A percentile compares a stretch with the other conserved stretches of the same genome.
phyloP scores from a whole-genome alignment of 352 stramenopile genomes.

The Phytophthora parvispora region DNA sequence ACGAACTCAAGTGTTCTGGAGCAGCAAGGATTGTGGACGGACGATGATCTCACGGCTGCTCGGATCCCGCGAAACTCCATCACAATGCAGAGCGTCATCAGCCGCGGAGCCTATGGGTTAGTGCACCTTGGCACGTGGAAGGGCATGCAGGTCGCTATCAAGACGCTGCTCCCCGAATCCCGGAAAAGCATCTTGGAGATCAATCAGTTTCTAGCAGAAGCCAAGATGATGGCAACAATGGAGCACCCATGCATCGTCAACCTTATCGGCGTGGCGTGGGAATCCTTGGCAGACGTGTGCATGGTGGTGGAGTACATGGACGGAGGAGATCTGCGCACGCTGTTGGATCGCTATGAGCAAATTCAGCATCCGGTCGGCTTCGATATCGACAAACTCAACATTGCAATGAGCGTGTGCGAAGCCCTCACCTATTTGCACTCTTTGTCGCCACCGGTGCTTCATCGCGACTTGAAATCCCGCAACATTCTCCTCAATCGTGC shows the following conservation, averaged over 20 bases:
- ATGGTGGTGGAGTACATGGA: constrained; percentile 54
- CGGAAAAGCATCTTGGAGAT: constrained; percentile 51
- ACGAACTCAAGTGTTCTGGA: not conserved
- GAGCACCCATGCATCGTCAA: constrained; percentile 45
- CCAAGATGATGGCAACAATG: constrained; percentile 51
- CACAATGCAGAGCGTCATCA: constrained; percentile 25
- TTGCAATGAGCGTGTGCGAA: constrained; percentile 2
- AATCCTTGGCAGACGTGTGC: constrained; percentile 31
- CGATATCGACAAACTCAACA: not conserved
- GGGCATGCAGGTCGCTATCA: constrained; percentile 47
- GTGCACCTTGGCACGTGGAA: constrained; percentile 44
- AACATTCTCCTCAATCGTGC: constrained; percentile 54
- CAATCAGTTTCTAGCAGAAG: constrained; percentile 48
- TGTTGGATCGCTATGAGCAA: constrained; percentile 18
- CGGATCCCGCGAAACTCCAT: constrained; percentile 44
- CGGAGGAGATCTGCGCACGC: constrained; percentile 31
- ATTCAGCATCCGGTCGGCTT: constrained; percentile 2
- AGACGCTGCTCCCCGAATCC: constrained; percentile 42
- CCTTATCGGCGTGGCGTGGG: constrained; percentile 40
- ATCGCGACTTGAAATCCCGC: constrained; percentile 70
- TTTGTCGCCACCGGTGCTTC: constrained; percentile 17
- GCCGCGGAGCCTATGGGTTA: constrained; percentile 41
- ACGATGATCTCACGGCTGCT: constrained; percentile 23
- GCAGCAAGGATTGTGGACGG: constrained; percentile 20
- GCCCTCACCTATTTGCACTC: constrained; percentile 29